Percentiles rank a stretch among this genome's conserved stretches.
phyloP scores from a whole-genome alignment of 805 yeast genomes.

The Myxozyma sirexii region DNA sequence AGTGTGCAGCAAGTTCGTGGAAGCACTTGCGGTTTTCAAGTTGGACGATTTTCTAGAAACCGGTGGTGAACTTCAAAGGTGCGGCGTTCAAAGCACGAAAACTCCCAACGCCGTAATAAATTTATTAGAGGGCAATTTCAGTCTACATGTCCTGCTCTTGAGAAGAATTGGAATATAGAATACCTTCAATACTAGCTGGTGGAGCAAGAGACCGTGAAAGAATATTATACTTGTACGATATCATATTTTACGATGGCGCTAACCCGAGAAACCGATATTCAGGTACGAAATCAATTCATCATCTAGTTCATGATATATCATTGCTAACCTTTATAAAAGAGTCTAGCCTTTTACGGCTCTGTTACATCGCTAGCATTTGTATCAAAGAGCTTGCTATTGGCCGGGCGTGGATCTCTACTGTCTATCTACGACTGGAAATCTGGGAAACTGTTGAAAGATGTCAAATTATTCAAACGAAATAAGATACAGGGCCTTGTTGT shows the following conservation, averaged over 20 bases:
- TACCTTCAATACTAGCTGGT: too few species aligned
- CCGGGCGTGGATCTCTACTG: conserved; percentile 74
- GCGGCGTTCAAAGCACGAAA: not conserved
- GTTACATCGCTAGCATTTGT: conserved; percentile 62
- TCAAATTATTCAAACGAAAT: conserved; percentile 63
- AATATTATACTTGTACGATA: too few species aligned
- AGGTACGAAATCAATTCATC: not conserved
- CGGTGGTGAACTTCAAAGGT: not conserved
- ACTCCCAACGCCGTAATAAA: not conserved
- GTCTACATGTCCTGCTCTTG: too few species aligned
- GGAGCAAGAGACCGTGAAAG: too few species aligned
- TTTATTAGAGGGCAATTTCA: too few species aligned
- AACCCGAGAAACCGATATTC: not conserved
- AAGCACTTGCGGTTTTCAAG: too few species aligned
- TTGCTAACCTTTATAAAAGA: not conserved
- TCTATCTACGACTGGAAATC: conserved; percentile 54
- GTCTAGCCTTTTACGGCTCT: conserved; percentile 57
- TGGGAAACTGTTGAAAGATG: conserved; percentile 45
- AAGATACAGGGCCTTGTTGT: conserved; percentile 79
- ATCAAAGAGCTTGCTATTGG: conserved; percentile 48
- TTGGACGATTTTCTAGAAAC: too few species aligned
- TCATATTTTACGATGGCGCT: too few species aligned
- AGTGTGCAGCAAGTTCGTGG: not conserved
- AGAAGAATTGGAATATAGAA: not conserved
- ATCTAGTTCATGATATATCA: not conserved